phyloP scores from a whole-genome alignment of 306 rosid genomes.

The Begonia fuchsioides region DNA sequence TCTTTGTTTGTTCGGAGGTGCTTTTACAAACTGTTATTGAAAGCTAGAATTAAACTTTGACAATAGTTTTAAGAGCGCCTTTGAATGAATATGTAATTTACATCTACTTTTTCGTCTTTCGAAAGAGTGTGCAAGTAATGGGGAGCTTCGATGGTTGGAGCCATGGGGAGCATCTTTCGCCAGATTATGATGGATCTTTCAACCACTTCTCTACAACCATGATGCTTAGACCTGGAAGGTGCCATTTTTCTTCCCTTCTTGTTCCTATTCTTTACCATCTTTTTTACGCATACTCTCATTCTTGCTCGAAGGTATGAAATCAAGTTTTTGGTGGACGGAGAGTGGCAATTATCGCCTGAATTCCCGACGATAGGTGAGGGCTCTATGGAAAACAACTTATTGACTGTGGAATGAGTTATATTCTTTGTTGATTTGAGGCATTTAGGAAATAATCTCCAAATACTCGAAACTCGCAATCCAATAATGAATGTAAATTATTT shows the following conservation, averaged over 20 bases:
- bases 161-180: slow-evolving; percentile 79
- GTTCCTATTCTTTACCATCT: background rate
- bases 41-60: no score
- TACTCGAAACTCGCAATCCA: no score
- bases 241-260: slow-evolving; percentile 5
- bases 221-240: slow-evolving; percentile 85
- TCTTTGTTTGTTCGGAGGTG: no score
- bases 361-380: slow-evolving; percentile 73
- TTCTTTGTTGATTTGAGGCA: no score
- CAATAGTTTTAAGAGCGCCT: no score
- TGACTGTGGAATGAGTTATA: slow-evolving; percentile 7
- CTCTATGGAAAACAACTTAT: slow-evolving; percentile 50
- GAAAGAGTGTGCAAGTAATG: slow-evolving; percentile 82
- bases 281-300: slow-evolving; percentile 1
- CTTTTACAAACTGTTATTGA: no score
- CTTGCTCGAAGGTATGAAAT: slow-evolving; percentile 59
- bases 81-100: background rate
- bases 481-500: no score
- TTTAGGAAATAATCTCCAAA: no score
- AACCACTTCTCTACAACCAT: slow-evolving; percentile 69
- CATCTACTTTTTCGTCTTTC: background rate
- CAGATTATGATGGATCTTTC: slow-evolving; percentile 63
- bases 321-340: slow-evolving; percentile 89
- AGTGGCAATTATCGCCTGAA: slow-evolving; percentile 73
- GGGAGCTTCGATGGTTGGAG: slow-evolving; percentile 97